These are phyloP conservation scores for Oryza longistaminata DNA, from an alignment of 176 grass and related monocot species.

Conservation along the genomic window DNA sequence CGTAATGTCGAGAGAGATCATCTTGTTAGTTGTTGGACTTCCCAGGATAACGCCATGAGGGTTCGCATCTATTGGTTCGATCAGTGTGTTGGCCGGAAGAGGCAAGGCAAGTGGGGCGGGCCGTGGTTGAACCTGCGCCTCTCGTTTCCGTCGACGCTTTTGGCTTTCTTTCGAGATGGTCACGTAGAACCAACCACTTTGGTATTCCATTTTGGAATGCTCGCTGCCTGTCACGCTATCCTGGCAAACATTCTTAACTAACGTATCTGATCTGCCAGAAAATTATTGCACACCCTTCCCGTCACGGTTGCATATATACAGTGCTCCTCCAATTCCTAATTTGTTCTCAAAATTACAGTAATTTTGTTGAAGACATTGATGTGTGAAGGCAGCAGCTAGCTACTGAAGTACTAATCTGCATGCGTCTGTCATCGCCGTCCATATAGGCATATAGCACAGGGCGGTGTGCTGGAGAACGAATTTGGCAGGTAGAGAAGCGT, in stretches of 20 bases:
- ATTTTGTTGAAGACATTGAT: background rate
- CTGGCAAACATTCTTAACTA: conserved; percentile 52
- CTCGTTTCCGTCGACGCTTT: conserved; percentile 16
- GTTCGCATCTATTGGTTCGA: conserved; percentile 1
- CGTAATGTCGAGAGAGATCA: background rate
- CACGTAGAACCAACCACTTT: conserved; percentile 21
- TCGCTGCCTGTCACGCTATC: background rate
- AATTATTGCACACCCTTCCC: background rate
- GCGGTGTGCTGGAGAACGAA: background rate
- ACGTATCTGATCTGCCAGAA: conserved; percentile 26
- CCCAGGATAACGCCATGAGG: conserved; percentile 1
- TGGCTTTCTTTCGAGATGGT: conserved; percentile 36
- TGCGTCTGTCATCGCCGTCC: background rate
- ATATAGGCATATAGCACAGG: background rate
- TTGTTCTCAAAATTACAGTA: background rate
- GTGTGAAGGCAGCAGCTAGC: background rate
- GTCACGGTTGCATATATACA: background rate
- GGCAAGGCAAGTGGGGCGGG: conserved; percentile 2
- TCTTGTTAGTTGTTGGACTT: background rate
- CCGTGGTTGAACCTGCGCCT: conserved; percentile 35
- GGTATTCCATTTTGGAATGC: conserved; percentile 28
- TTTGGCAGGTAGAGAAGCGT: background rate
- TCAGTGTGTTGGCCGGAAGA: background rate
- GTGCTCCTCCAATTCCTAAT: background rate
- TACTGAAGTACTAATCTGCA: background rate